Conservation (phyloP, 176 grass and related monocot species). For the Tillandsia fasciculata region DNA sequence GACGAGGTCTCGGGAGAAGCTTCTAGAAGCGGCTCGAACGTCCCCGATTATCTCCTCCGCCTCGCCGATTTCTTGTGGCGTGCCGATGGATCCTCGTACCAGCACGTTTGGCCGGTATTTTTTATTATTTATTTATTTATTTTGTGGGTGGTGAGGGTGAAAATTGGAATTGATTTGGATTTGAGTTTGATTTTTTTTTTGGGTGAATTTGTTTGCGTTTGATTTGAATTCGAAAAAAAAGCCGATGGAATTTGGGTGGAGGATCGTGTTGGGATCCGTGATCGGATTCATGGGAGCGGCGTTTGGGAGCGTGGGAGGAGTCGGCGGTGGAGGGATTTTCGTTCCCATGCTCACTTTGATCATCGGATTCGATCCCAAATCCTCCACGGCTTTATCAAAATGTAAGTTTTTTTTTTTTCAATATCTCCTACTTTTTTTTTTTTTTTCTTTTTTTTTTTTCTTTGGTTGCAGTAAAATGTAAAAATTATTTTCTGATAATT, state of each 20-base stretch:
- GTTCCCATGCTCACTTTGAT: constrained; percentile 59
- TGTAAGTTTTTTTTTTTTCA: constrained; percentile 18
- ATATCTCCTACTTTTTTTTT: background rate
- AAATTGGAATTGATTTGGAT: background rate
- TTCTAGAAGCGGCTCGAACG: constrained; percentile 3
- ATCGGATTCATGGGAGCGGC: constrained; percentile 42
- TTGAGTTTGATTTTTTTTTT: background rate
- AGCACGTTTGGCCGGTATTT: constrained; percentile 73
- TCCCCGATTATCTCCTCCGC: constrained; percentile 25
- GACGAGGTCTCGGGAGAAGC: background rate
- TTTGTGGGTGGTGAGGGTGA: background rate
- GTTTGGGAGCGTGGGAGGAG: constrained; percentile 44
- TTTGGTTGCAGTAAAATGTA: too few species aligned
- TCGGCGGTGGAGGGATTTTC: constrained; percentile 49
- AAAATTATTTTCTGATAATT: too few species aligned
- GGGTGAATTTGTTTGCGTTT: background rate
- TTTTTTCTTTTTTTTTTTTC: too few species aligned
- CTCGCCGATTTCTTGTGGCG: constrained; percentile 47
- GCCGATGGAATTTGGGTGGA: constrained; percentile 36
- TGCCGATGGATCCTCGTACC: constrained; percentile 34
- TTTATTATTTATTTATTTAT: background rate
- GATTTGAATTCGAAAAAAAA: background rate
- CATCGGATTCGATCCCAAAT: constrained; percentile 55
- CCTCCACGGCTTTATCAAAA: constrained; percentile 45
- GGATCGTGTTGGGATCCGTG: constrained; percentile 29